phyloP scores from a whole-genome alignment of 768 basidiomycete genomes.

The Collybia mongolica region DNA sequence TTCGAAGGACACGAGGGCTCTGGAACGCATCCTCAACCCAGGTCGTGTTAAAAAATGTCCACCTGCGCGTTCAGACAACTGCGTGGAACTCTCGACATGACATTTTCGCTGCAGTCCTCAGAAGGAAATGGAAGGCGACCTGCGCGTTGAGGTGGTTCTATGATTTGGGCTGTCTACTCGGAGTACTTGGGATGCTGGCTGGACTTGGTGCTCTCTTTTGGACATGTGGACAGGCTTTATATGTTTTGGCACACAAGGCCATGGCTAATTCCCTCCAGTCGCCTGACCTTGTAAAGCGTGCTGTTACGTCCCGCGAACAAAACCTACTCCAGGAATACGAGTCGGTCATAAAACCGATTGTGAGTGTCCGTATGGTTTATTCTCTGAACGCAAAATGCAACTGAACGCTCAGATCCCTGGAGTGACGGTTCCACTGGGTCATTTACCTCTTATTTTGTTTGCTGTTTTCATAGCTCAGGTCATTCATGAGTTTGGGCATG shows the following conservation, averaged over 20 bases:
- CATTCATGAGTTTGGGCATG: conserved; percentile 83
- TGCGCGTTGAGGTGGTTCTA: conserved; percentile 38
- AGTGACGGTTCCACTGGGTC: conserved; percentile 71
- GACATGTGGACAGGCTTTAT: conserved; percentile 23
- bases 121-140: conserved; percentile 25
- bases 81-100: conserved; percentile 52
- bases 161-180: conserved; percentile 44
- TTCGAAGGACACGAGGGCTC: conserved; percentile 4
- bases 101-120: conserved; percentile 32
- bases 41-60: conserved; percentile 23
- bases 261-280: background rate
- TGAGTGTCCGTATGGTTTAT: conserved; percentile 16
- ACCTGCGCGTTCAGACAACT: conserved; percentile 46
- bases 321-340: background rate
- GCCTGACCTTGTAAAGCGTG: conserved; percentile 6
- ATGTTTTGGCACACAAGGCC: conserved; percentile 8
- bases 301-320: too few species aligned
- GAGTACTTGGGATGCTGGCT: conserved; percentile 46
- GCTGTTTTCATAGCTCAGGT: conserved; percentile 64
- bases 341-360: conserved; percentile 27
- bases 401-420: conserved; percentile 66
- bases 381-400: background rate
- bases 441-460: conserved; percentile 64
- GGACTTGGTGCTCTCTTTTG: conserved; percentile 38
- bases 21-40: conserved; percentile 19